Base-by-base conservation (phyloP, 257 asterid species). In the Misopates orontium region DNA sequence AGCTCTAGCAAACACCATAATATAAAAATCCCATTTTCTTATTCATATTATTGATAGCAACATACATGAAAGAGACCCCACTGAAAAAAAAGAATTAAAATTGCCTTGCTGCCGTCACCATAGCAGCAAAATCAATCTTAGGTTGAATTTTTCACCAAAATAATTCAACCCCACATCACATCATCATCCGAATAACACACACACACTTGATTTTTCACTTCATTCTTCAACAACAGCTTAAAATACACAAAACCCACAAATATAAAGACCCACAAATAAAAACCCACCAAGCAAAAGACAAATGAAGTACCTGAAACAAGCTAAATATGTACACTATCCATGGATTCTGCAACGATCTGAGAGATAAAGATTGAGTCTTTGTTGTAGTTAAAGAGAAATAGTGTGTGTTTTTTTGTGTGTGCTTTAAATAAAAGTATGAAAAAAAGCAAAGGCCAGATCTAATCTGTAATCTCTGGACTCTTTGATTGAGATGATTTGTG, bases 391-490 rank as follows among this genome's bases (percentile, higher is more conserved):
- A 73, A 56, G 62, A 31, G n/a, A 59, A 67, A 31, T n/a, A n/a
- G n/a, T n/a, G n/a, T n/a, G n/a, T n/a, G 9, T 5, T 10, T 65
- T 14, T 23, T 14, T 21, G 73, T 60, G 74, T 69, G 71, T 18
- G 72, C 58, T 63, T 52, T 48, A 40, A 69, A 36, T 53, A 70
- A 60, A 74, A 60, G 68, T 62, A 16, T 24, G 71, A 59, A 51
- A 72, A 74, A 73, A 58, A 71, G 48, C 28, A 58, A 63, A 69
- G 69, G 71, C 77, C 73, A 81, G 86, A 81, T 81, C 86, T 77
- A 76, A 78, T 66, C 81, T 67, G 67, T 60, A 20, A 56, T 44
- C 71, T 58, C 51, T 64, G 67, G 61, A 44, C 36, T 32, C 77
- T 63, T 64, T 80, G 75, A 74, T 71, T 77, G 77, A 72, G 3